Percentiles rank a stretch among this genome's conserved stretches.
Conservation (phyloP, 163 green algal species). For the Smithsoniella earleae region DNA sequence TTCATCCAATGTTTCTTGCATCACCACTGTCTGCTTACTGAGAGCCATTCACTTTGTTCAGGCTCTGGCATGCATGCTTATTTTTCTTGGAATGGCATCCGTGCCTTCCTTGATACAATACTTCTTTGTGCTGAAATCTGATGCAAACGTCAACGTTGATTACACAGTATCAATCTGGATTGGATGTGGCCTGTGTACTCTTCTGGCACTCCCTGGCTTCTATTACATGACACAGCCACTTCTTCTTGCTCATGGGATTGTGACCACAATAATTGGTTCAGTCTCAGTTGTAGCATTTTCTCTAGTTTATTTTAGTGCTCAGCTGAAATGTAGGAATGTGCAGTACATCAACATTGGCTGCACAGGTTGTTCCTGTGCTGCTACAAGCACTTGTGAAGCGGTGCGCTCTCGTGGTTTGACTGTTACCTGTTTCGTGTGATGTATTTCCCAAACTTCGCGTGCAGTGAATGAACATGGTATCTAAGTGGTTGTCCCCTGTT, state of each 20-base stretch:
- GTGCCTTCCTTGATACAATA: background rate
- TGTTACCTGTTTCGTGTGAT: no score
- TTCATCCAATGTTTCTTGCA: background rate
- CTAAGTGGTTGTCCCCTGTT: no score
- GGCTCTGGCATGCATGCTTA: background rate
- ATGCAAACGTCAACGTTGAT: background rate
- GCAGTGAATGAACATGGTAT: no score
- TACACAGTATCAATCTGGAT: background rate
- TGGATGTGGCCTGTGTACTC: background rate
- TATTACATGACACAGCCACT: background rate
- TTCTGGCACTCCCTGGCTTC: background rate
- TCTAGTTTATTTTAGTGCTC: background rate
- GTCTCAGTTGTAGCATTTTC: background rate
- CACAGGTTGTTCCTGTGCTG: background rate
- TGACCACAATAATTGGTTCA: background rate
- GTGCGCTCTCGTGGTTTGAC: no score
- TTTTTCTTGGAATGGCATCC: background rate
- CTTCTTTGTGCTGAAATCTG: background rate
- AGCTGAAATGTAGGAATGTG: background rate
- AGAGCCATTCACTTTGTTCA: background rate
- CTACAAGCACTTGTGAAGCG: background rate
- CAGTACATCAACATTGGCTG: background rate
- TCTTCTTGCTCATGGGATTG: background rate
- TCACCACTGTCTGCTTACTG: background rate
- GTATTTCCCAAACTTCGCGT: no score